Evolutionary conservation across 495 filamentous ascomycete genomes (phyloP).

Genomic region (Xylaria flabelliformis): DNA sequence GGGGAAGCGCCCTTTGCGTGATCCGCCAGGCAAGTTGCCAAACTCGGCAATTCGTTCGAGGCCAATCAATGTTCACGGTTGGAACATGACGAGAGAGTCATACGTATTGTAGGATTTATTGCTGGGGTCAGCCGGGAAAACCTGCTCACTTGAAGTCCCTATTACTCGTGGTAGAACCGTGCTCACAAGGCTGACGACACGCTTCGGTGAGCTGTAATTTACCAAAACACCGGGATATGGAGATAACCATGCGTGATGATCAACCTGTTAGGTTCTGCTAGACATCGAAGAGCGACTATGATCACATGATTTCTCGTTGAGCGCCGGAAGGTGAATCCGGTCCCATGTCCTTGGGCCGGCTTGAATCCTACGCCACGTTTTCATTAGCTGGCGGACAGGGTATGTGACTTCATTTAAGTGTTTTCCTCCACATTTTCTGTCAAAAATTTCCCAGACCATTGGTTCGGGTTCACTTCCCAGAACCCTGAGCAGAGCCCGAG

Average conservation of each 20-base stretch:
- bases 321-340: slow-evolving; percentile 26
- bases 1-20: not conserved
- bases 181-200: slow-evolving; percentile 10
- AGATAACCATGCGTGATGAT: slow-evolving; percentile 7
- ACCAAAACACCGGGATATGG: not conserved
- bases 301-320: slow-evolving; percentile 26
- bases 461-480: slow-evolving; percentile 17
- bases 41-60: slow-evolving; percentile 14
- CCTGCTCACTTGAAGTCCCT: not conserved
- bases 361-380: slow-evolving; percentile 26
- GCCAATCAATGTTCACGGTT: not conserved
- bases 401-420: slow-evolving; percentile 25
- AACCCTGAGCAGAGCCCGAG: slow-evolving; percentile 25
- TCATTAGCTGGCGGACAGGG: slow-evolving; percentile 16
- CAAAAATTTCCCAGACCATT: slow-evolving; percentile 29
- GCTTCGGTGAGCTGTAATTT: not conserved
- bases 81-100: slow-evolving; percentile 15
- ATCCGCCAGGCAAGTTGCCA: not conserved
- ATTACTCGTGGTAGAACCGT: slow-evolving; percentile 11
- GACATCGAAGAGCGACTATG: slow-evolving; percentile 8
- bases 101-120: not conserved
- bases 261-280: slow-evolving; percentile 2
- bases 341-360: slow-evolving; percentile 28
- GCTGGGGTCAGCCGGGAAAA: slow-evolving; percentile 11
- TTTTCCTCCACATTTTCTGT: slow-evolving; percentile 29